phyloP scores from a whole-genome alignment of 306 rosid species.

The Crotalaria pallida region DNA sequence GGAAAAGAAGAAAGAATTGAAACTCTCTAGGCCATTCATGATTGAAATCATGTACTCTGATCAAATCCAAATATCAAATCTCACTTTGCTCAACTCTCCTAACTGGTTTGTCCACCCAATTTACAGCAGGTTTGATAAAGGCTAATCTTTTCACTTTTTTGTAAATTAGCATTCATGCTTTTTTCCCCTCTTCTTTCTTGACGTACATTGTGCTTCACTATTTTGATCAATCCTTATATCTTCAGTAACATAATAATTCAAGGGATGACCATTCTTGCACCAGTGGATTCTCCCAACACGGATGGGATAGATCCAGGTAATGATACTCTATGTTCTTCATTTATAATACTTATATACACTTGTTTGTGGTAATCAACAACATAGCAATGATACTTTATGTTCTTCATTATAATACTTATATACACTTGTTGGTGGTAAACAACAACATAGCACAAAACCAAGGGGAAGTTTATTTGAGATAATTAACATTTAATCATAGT shows the following conservation, averaged over 20 bases:
- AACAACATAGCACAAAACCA: not conserved
- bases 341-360: not conserved
- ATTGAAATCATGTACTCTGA: conserved; percentile 52
- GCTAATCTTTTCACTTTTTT: not conserved
- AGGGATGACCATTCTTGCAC: conserved; percentile 59
- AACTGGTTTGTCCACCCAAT: conserved; percentile 62
- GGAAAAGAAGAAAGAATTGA: conserved; percentile 18
- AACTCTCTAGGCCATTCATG: conserved; percentile 40
- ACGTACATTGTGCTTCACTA: not conserved
- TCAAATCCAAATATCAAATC: conserved; percentile 47
- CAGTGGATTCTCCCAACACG: conserved; percentile 59
- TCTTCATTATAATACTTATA: too few relatives aligned
- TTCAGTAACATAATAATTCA: conserved; percentile 46
- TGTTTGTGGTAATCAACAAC: not conserved
- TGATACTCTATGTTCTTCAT: not conserved
- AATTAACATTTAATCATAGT: too few relatives aligned
- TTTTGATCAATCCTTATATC: not conserved
- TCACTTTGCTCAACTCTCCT: conserved; percentile 64
- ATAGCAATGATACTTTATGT: too few relatives aligned
- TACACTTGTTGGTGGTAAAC: too few relatives aligned
- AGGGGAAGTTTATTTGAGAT: too few relatives aligned
- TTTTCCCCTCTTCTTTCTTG: not conserved
- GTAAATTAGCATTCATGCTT: not conserved
- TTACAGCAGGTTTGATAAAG: conserved; percentile 40
- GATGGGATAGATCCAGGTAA: conserved; percentile 77